Evolutionary conservation across 345 rosid genomes (phyloP), one percentile per base, ranked within the genome.

Genomic region (Moricandia arvensis): DNA sequence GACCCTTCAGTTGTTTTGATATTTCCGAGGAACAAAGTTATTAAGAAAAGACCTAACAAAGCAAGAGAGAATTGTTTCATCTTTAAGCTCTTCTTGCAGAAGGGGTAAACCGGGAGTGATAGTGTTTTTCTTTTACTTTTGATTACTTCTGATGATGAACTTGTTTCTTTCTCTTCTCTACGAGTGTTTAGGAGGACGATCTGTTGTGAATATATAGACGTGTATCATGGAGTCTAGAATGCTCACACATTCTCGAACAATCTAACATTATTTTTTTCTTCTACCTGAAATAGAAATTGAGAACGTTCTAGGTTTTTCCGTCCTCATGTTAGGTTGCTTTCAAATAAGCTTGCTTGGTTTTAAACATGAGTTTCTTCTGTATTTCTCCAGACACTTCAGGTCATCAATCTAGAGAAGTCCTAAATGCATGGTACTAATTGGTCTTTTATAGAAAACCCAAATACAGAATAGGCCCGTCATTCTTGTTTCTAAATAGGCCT

Each of bases 261-360:
- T 74, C 82, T 68, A 6, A 29, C 8, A 35, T 2, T 47, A 1
- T n/a, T 38, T 24, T 41, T 59, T n/a, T 5, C 15, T 66, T 43
- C 33, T 51, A 45, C 7, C 4, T 51, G 37, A 70, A 15, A 65
- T 71, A 68, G 38, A n/a, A 59, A 15, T 11, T 73, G 27, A 16
- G 85, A 79, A 82, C 33, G 70, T 80, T 82, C 85, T 58, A 74
- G 81, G 53, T 47, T 18, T 18, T 18, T n/a, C n/a, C n/a, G n/a
- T 35, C 15, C 51, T 62, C 27, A 3, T n/a, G 64, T 61, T 8
- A 7, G 38, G 66, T 63, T 63, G 45, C 8, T 59, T 58, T 59
- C 63, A 35, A 67, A 9, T n/a, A 24, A 17, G 17, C 60, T 38
- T 38, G 16, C 51, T 12, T 49, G 2, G 8, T 27, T 24, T 37